Evolutionary conservation across 352 stramenopile genomes (phyloP).

Genomic region (Phytophthora agathidicida): DNA sequence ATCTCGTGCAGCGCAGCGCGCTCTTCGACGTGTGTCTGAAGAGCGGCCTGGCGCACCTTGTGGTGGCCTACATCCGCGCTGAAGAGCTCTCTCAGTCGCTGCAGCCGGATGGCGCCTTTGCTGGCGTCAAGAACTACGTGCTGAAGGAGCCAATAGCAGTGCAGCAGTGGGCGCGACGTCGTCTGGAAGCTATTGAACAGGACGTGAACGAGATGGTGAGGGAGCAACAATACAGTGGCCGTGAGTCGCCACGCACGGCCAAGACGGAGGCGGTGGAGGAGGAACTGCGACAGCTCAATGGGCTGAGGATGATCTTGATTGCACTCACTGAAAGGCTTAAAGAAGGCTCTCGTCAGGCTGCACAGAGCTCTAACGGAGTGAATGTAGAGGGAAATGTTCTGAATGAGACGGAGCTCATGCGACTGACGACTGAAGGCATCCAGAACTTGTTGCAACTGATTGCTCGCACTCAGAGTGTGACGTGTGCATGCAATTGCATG

Average conservation of each 20-base stretch:
- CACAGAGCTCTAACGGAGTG: constrained; percentile 32
- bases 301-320: constrained; percentile 69
- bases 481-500: constrained; percentile 65
- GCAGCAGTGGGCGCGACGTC: constrained; percentile 74
- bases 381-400: constrained; percentile 43
- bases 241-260: constrained; percentile 33
- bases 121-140: constrained; percentile 60
- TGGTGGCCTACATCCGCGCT: constrained; percentile 76
- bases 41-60: constrained; percentile 71
- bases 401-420: constrained; percentile 73
- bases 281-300: constrained; percentile 67
- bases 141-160: constrained; percentile 83
- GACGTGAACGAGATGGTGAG: constrained; percentile 56
- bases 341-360: constrained; percentile 60
- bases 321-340: constrained; percentile 71
- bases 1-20: constrained; percentile 68
- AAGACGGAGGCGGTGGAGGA: constrained; percentile 47
- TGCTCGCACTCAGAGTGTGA: constrained; percentile 61
- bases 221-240: constrained; percentile 50
- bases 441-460: constrained; percentile 76
- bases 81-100: constrained; percentile 26
- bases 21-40: constrained; percentile 81
- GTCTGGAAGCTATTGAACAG: constrained; percentile 62
- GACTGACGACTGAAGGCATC: constrained; percentile 66
- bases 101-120: constrained; percentile 30